A percentile compares a stretch with the other conserved stretches of the same genome.
Conservation (phyloP, 2,329 filamentous ascomycete genomes). For the Nemania sp. region DNA sequence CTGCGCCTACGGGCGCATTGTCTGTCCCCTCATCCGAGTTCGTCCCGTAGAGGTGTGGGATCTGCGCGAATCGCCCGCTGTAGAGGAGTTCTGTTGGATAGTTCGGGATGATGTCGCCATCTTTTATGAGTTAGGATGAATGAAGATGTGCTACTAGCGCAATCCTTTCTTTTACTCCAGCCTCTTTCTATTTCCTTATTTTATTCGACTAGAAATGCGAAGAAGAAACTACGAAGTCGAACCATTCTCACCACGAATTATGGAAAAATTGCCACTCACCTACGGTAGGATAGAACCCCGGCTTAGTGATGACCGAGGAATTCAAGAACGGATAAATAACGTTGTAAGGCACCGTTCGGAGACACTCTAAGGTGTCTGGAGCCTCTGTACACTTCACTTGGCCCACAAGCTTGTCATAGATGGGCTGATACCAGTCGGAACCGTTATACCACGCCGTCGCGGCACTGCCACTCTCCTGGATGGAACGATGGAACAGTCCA, state of each 20-base stretch:
- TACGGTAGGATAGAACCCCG: slow-evolving; percentile 37
- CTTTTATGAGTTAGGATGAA: slow-evolving; percentile 33
- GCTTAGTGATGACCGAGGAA: slow-evolving; percentile 39
- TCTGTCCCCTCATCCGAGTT: slow-evolving; percentile 66
- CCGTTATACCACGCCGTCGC: slow-evolving; percentile 42
- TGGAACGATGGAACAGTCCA: slow-evolving; percentile 35
- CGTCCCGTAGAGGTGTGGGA: slow-evolving; percentile 65
- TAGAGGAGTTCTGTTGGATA: slow-evolving; percentile 58
- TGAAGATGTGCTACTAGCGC: not conserved
- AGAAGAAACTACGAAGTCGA: slow-evolving; percentile 24
- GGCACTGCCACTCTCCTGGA: slow-evolving; percentile 39
- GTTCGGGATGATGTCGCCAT: slow-evolving; percentile 59
- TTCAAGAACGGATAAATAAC: slow-evolving; percentile 49
- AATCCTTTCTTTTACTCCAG: not conserved
- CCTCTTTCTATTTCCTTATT: not conserved
- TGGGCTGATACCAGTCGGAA: slow-evolving; percentile 47
- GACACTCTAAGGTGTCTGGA: slow-evolving; percentile 51
- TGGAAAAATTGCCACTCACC: too few species aligned
- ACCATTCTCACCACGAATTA: too few species aligned
- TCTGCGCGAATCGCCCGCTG: slow-evolving; percentile 62
- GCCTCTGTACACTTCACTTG: slow-evolving; percentile 52
- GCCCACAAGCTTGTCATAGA: slow-evolving; percentile 50
- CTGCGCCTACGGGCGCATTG: slow-evolving; percentile 31
- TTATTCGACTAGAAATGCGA: too few species aligned
- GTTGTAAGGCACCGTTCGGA: slow-evolving; percentile 52